These are phyloP conservation scores for Murraya paniculata DNA, from an alignment of 345 rosid species.

Conservation along the genomic window DNA sequence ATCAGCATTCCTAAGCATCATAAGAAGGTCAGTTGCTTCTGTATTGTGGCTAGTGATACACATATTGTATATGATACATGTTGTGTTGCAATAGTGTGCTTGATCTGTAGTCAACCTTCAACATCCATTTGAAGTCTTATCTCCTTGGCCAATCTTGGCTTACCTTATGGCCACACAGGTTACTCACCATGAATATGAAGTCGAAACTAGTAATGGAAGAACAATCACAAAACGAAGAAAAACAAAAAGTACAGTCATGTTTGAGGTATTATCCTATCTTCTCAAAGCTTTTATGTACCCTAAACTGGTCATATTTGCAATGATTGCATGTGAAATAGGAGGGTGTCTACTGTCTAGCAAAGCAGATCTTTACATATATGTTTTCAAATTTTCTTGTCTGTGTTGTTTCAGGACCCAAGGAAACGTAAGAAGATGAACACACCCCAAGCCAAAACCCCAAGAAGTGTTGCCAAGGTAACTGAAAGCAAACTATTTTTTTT, in stretches of 20 bases:
- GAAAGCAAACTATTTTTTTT: neutral
- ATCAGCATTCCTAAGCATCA: slow-evolving; percentile 59
- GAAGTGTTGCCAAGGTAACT: slow-evolving; percentile 50
- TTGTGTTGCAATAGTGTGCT: neutral
- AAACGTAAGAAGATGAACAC: slow-evolving; percentile 47
- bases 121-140: neutral
- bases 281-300: neutral
- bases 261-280: slow-evolving; percentile 51
- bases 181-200: slow-evolving; percentile 69
- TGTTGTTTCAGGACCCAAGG: slow-evolving; percentile 55
- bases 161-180: slow-evolving; percentile 44
- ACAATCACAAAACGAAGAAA: slow-evolving; percentile 68
- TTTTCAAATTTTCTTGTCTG: slow-evolving; percentile 17
- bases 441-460: slow-evolving; percentile 51
- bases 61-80: neutral
- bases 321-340: neutral
- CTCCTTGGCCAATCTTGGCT: neutral
- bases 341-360: neutral
- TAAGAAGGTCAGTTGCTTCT: slow-evolving; percentile 51
- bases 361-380: neutral
- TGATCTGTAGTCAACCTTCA: neutral
- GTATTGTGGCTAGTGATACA: neutral
- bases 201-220: slow-evolving; percentile 60
- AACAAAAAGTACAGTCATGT: slow-evolving; percentile 62
- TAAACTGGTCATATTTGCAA: neutral